A percentile compares a stretch with the other conserved stretches of the same genome.
Conservation (phyloP, 2,329 filamentous ascomycete species). For the Conoideocrella luteorostrata region DNA sequence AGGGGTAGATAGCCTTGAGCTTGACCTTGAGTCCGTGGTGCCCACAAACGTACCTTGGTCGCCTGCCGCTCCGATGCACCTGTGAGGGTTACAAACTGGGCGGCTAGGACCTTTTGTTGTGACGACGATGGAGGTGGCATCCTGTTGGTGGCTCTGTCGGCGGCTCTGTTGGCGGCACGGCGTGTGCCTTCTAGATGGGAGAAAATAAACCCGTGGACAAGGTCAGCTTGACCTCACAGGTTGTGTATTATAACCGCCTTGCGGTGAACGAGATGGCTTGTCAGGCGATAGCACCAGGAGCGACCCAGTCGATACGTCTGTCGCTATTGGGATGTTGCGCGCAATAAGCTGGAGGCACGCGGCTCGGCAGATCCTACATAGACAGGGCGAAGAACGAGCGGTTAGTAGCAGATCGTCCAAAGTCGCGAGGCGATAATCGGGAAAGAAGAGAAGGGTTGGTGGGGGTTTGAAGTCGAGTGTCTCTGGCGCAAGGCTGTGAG, state of each 20-base stretch:
- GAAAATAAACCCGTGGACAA: background rate
- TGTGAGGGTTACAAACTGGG: constrained; percentile 37
- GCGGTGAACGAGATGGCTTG: too few relatives aligned
- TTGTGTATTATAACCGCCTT: too few relatives aligned
- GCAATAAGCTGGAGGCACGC: too few relatives aligned
- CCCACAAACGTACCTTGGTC: constrained; percentile 33
- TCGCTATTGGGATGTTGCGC: background rate
- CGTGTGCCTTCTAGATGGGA: too few relatives aligned
- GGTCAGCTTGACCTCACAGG: too few relatives aligned
- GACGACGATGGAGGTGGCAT: constrained; percentile 32
- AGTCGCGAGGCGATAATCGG: background rate
- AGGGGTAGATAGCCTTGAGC: background rate
- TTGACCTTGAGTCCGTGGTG: constrained; percentile 2
- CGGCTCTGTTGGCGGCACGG: too few relatives aligned
- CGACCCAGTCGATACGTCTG: background rate
- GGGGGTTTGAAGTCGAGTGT: background rate
- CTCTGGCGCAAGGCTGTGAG: constrained; percentile 9
- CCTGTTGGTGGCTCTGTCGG: constrained; percentile 6
- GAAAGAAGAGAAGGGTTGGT: constrained; percentile 3
- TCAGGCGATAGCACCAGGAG: background rate
- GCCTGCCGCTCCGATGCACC: constrained; percentile 38
- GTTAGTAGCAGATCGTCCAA: constrained; percentile 1
- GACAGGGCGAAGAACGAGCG: background rate
- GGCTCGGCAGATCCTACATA: background rate
- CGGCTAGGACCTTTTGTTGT: constrained; percentile 34